Evolutionary conservation across 495 filamentous ascomycete genomes (phyloP).

Genomic region (Penicillium longicatenatum): DNA sequence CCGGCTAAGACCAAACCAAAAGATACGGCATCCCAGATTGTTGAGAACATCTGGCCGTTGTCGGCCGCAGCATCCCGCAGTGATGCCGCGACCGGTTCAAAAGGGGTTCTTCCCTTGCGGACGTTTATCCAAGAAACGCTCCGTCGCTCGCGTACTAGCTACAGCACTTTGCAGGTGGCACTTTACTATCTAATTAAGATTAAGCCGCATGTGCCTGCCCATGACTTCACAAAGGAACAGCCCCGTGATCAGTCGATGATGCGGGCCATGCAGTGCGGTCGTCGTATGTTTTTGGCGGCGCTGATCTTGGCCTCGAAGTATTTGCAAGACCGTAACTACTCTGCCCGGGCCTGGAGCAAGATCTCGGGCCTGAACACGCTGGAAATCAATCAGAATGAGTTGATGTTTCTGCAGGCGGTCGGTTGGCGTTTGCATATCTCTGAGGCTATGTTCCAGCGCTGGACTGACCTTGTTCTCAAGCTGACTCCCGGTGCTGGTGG

Average conservation of each 20-base stretch:
- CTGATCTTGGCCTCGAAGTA: slow-evolving; percentile 96
- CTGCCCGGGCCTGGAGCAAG: slow-evolving; percentile 96
- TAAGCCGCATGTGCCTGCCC: slow-evolving; percentile 82
- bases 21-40: slow-evolving; percentile 98
- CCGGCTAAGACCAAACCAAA: slow-evolving; percentile 24
- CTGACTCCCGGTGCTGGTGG: slow-evolving; percentile 64
- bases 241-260: slow-evolving; percentile 68
- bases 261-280: slow-evolving; percentile 91
- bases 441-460: slow-evolving; percentile 82
- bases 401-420: slow-evolving; percentile 86
- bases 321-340: slow-evolving; percentile 96
- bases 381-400: slow-evolving; percentile 97
- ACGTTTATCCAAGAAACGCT: slow-evolving; percentile 98
- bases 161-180: slow-evolving; percentile 95
- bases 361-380: slow-evolving; percentile 87
- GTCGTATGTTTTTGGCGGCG: slow-evolving; percentile 94
- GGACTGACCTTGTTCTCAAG: slow-evolving; percentile 87
- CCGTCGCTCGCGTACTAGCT: slow-evolving; percentile 90
- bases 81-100: slow-evolving; percentile 47
- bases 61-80: slow-evolving; percentile 51
- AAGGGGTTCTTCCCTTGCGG: slow-evolving; percentile 83
- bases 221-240: slow-evolving; percentile 87
- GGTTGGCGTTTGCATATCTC: slow-evolving; percentile 94
- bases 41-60: slow-evolving; percentile 94
- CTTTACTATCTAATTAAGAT: slow-evolving; percentile 95